Base-by-base conservation (phyloP, 2,329 filamentous ascomycete species). In the Trichoderma guizhouense region DNA sequence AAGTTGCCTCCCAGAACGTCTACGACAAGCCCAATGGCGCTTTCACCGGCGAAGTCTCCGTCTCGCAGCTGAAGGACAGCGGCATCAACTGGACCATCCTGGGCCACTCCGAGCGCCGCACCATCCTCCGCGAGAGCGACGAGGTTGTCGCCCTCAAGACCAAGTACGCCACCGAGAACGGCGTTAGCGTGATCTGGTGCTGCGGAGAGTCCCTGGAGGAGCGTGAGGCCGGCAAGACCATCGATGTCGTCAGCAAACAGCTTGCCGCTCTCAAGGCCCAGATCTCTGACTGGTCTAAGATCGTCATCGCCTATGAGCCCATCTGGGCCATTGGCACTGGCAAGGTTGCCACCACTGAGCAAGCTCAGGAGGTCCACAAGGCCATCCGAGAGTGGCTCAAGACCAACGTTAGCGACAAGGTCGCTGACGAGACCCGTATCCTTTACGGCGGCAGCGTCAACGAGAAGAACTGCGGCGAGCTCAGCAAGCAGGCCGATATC, bases 241-340 rank as follows among this genome's bases (percentile, higher is more conserved):
- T 97, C 79, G 90, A 93, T 65, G 92, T 96, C 74, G 92, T 97
- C 79, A 96, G 92, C 78, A 86, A 85, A 76, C 96, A 99, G 88
- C 89, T 99, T 78, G 88, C 90, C 75, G 94, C 94, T 76, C 93
- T 95, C 75, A 91, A 94, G 82, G 83, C 86, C 78, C 87, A 92
- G 86, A 86, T 93, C 80, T 86, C 89, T 78, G 93, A 97, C 86
- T 99, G 96, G 96, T 89, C 87, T 80, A 96, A 96, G 87, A 89
- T 99, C 76, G 96, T 99, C 82, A 89, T 99, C 79, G 96, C 96
- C 80, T 99, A 99, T 85, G 96, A 99, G 89, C 96, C 96, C 80
- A 97, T 99, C 87, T 99, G 96, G 95, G 94, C 90, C 82, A 92
- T 91, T 77, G 95, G 95, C 78, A 98, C 96, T 76, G 96, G 96